phyloP scores from a whole-genome alignment of 495 filamentous ascomycete genomes.

The Bathelium albidoporum region DNA sequence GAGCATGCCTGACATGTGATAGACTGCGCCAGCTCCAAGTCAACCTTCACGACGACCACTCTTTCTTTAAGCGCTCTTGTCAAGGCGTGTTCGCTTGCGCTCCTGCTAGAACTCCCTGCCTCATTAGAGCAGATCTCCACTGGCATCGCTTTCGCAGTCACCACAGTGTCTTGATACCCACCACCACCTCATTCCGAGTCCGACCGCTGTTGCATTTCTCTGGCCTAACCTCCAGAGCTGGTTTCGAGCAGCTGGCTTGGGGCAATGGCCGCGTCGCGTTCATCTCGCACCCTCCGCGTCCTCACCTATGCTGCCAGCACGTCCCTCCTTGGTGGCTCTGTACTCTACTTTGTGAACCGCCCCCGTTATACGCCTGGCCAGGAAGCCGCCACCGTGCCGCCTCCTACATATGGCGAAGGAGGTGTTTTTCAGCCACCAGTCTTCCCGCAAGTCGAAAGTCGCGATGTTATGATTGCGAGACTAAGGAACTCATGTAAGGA shows the following conservation, averaged over 20 bases:
- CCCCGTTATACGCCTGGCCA: conserved; percentile 79
- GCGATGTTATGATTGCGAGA: conserved; percentile 50
- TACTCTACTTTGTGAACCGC: conserved; percentile 69
- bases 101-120: too few relatives aligned
- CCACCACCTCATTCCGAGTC: neutral
- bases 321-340: conserved; percentile 46
- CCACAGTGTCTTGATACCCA: too few relatives aligned
- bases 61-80: too few relatives aligned
- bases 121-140: too few relatives aligned
- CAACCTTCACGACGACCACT: too few relatives aligned
- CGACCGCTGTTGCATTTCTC: neutral
- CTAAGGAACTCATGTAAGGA: conserved; percentile 20
- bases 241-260: neutral
- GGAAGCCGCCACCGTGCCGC: conserved; percentile 68
- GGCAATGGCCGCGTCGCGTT: conserved; percentile 51
- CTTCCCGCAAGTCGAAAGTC: conserved; percentile 67
- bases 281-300: conserved; percentile 44
- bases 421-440: conserved; percentile 70
- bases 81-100: too few relatives aligned
- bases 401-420: conserved; percentile 66
- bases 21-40: neutral
- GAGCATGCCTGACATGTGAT: neutral
- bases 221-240: neutral
- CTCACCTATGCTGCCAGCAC: conserved; percentile 54
- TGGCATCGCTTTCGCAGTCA: too few relatives aligned